phyloP scores from a whole-genome alignment of 192 early-diverging fungal species.

The Backusella tarrabulga region DNA sequence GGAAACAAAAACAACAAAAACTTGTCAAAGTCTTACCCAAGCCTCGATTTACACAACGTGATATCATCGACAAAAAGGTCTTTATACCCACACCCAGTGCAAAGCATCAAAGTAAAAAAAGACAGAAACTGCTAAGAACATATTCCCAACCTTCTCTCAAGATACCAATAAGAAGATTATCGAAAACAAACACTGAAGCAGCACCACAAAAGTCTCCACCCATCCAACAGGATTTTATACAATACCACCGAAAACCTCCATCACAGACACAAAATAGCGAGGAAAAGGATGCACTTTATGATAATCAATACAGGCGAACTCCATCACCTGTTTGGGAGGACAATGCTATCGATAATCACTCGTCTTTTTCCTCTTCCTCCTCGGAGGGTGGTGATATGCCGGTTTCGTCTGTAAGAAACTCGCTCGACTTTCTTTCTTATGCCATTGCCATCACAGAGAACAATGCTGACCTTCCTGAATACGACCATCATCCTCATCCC shows the following conservation, averaged over 20 bases:
- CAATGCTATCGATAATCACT: neutral
- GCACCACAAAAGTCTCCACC: neutral
- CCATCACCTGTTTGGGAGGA: neutral
- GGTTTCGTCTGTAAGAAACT: constrained; percentile 10
- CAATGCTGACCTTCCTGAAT: neutral
- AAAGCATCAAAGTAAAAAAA: constrained; percentile 8
- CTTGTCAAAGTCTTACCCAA: constrained; percentile 14
- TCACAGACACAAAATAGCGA: neutral
- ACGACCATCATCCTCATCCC: neutral
- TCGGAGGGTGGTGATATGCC: neutral
- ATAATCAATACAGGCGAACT: neutral
- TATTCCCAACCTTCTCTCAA: constrained; percentile 10
- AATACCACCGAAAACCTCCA: neutral
- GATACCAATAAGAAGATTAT: neutral
- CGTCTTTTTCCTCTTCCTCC: neutral
- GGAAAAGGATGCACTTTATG: neutral
- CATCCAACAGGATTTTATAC: neutral
- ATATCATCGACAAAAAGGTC: constrained; percentile 31
- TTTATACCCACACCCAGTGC: constrained; percentile 19
- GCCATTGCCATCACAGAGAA: constrained; percentile 33
- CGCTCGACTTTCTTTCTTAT: constrained; percentile 33
- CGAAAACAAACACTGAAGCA: neutral
- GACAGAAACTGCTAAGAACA: constrained; percentile 20
- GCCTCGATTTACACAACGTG: constrained; percentile 31
- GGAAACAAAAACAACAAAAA: constrained; percentile 27